Evolutionary conservation across 164 flowering plant species (phyloP).

Genomic region (Piper longum): DNA sequence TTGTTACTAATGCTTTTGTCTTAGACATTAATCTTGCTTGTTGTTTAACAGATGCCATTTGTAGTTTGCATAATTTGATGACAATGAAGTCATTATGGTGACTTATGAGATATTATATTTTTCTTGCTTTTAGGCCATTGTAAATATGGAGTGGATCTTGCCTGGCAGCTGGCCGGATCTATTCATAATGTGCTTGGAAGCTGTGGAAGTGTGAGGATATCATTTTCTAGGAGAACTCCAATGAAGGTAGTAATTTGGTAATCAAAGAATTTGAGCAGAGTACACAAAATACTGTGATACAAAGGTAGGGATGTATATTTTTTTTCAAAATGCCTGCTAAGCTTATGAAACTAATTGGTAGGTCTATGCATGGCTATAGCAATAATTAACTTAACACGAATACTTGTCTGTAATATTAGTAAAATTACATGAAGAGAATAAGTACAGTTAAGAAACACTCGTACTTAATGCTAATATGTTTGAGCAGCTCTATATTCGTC

Average conservation of each 20-base stretch:
- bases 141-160: slow-evolving; percentile 78
- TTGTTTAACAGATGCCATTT: no score
- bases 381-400: no score
- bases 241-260: slow-evolving; percentile 34
- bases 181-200: slow-evolving; percentile 51
- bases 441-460: neutral
- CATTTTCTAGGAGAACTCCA: slow-evolving; percentile 81
- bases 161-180: slow-evolving; percentile 41
- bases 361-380: neutral
- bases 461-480: neutral
- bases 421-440: neutral
- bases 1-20: no score
- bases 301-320: no score
- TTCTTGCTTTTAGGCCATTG: slow-evolving; percentile 37
- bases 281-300: no score
- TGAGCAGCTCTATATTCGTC: neutral
- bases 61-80: no score
- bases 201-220: slow-evolving; percentile 82
- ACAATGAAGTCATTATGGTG: neutral
- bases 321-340: no score
- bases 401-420: no score
- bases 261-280: no score
- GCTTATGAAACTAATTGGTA: no score
- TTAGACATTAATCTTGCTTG: no score
- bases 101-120: neutral